Evolutionary conservation across 768 basidiomycete species (phyloP).

Genomic region (Dioszegia crocea): DNA sequence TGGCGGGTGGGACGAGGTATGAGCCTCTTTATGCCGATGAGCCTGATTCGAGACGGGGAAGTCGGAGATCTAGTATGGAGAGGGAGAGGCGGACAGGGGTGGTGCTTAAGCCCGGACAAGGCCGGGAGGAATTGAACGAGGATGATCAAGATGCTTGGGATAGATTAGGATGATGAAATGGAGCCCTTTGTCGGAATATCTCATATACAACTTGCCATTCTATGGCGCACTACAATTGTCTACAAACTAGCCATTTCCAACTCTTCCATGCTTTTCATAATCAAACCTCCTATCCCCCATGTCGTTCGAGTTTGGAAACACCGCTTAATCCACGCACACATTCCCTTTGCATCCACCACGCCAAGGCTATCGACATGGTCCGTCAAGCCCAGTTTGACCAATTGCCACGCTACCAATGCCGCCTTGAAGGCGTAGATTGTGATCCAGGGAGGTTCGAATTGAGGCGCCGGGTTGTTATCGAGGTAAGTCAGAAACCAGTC

Average conservation of each 20-base stretch:
- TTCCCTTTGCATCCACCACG: constrained; percentile 1
- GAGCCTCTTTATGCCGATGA: constrained; percentile 28
- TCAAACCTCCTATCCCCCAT: constrained; percentile 21
- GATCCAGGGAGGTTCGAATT: constrained; percentile 31
- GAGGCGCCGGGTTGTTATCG: background rate
- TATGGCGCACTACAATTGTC: too few relatives aligned
- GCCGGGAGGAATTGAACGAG: constrained; percentile 31
- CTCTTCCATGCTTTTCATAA: constrained; percentile 20
- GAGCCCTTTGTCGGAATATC: too few relatives aligned
- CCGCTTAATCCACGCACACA: constrained; percentile 22
- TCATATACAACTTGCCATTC: too few relatives aligned
- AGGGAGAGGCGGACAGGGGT: constrained; percentile 7
- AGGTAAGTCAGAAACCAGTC: constrained; percentile 31
- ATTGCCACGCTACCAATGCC: constrained; percentile 30
- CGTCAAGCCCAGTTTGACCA: constrained; percentile 11
- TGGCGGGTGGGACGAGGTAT: constrained; percentile 23
- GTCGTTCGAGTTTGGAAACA: constrained; percentile 14
- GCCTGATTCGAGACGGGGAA: constrained; percentile 11
- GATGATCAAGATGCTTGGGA: constrained; percentile 49
- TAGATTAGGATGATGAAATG: constrained; percentile 27
- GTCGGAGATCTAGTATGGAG: constrained; percentile 14
- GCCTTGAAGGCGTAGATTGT: constrained; percentile 35
- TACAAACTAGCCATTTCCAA: constrained; percentile 2
- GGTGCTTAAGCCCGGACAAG: constrained; percentile 28
- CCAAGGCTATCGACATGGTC: constrained; percentile 1